A percentile compares a stretch with the other conserved stretches of the same genome.
Evolutionary conservation across 495 filamentous ascomycete species (phyloP).

Genomic region (Bacidia rubella): DNA sequence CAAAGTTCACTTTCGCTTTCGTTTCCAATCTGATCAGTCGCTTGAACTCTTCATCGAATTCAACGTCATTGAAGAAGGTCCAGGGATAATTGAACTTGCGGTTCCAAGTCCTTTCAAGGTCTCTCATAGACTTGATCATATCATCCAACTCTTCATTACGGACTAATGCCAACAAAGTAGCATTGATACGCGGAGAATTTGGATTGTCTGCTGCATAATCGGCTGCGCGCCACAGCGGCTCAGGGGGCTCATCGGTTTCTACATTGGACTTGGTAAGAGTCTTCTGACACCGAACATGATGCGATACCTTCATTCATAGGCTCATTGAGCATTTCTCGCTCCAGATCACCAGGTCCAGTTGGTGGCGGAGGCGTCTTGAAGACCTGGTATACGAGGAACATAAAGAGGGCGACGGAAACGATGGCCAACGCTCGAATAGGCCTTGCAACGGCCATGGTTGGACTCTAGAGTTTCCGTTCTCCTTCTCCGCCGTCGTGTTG

Average conservation of each 20-base stretch:
- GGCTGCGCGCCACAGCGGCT: slow-evolving; percentile 53
- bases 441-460: slow-evolving; percentile 63
- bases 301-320: slow-evolving; percentile 73
- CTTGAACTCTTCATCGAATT: slow-evolving; percentile 90
- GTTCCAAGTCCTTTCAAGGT: slow-evolving; percentile 93
- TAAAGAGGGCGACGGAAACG: slow-evolving; percentile 52
- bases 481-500: background rate
- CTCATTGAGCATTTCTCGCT: slow-evolving; percentile 49
- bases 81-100: slow-evolving; percentile 99
- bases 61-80: slow-evolving; percentile 96
- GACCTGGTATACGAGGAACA: slow-evolving; percentile 63
- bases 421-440: slow-evolving; percentile 67
- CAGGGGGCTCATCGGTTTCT: slow-evolving; percentile 76
- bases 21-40: slow-evolving; percentile 58
- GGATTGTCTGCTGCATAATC: slow-evolving; percentile 63
- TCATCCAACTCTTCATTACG: slow-evolving; percentile 78
- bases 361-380: slow-evolving; percentile 34
- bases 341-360: slow-evolving; percentile 27
- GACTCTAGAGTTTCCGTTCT: background rate
- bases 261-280: slow-evolving; percentile 10
- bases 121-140: slow-evolving; percentile 73
- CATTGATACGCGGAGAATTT: slow-evolving; percentile 73
- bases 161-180: slow-evolving; percentile 81
- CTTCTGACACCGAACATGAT: background rate
- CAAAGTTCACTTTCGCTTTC: slow-evolving; percentile 73